Base-by-base conservation (phyloP, 1,284 basidiomycete species). In the Neolentinus lepideus region DNA sequence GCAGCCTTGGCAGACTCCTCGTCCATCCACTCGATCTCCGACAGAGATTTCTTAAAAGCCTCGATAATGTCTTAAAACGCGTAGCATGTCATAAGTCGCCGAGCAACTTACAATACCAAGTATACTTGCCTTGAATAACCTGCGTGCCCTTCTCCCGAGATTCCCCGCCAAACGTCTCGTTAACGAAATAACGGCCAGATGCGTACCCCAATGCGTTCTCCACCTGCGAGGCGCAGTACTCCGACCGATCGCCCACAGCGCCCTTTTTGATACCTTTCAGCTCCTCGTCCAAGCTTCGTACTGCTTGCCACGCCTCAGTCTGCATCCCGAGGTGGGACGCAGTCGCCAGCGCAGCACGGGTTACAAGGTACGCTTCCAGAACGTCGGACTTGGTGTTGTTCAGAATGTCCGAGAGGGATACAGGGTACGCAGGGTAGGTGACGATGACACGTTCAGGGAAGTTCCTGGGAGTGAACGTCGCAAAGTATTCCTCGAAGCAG, bases 11-110 rank as follows among this genome's bases (percentile, higher is more conserved):
- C 86, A 8, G 93, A 94, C 64, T 86, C 72, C 50, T 85, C 71
- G 69, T 99, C 96, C 87, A 99, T 93, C 96, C 96, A 99, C 48
- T 86, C 78, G 54, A 98, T 79, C 55, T 83, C 71, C 12, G 79
- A 73, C 11, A 98, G 75, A 14, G 92, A 92, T 24, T 74, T 72
- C 68, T 94, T 87, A 79, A 98, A 99, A 0, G 93, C 79, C 19
- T 80, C 69, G 56, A 98, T 84, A 62, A 98, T 91, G 55, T 89
- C 89, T 50, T 25, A 4, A 25, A 50, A 31, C 12, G 12, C 12
- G 24, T 21, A 14, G 12, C n/a, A 25, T 19, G 21, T 47, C 9
- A 21, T 9, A 47, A 25, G 11, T 9, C 10, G 33, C 35, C 27
- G 4, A 31, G 36, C 24, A 16, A 24, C 22, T 31, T 38, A 31